phyloP scores from a whole-genome alignment of 495 filamentous ascomycete genomes.

The Annulohypoxylon bovei region DNA sequence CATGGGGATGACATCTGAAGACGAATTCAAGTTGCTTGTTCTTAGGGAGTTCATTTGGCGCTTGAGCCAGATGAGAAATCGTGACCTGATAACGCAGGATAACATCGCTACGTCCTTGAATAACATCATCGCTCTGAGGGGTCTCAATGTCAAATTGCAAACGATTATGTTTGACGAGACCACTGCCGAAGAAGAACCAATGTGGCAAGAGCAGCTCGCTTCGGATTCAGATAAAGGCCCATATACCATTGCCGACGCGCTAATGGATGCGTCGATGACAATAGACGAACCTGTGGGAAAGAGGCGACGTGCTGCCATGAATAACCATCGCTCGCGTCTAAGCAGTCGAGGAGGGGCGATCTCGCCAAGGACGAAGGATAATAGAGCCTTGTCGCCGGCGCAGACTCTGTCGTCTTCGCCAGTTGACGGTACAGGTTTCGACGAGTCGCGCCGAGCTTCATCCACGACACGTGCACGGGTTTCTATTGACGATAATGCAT shows the following conservation, averaged over 20 bases:
- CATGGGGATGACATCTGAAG: constrained; percentile 81
- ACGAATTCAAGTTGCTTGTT: constrained; percentile 89
- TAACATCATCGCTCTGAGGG: constrained; percentile 74
- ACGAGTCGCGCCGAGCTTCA: constrained; percentile 44
- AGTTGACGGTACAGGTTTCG: constrained; percentile 37
- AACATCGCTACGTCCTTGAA: constrained; percentile 64
- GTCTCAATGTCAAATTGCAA: constrained; percentile 78
- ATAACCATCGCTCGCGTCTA: constrained; percentile 60
- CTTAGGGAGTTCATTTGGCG: constrained; percentile 94
- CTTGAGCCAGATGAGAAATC: constrained; percentile 73
- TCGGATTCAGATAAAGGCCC: constrained; percentile 56
- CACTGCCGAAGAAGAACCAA: constrained; percentile 57
- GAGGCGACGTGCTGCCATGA: constrained; percentile 65
- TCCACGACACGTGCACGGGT: constrained; percentile 43
- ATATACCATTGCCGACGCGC: constrained; percentile 87
- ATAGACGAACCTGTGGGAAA: constrained; percentile 75
- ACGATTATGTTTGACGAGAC: constrained; percentile 91
- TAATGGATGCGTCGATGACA: constrained; percentile 91
- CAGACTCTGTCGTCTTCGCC: constrained; percentile 36
- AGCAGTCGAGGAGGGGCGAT: constrained; percentile 51
- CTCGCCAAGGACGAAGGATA: constrained; percentile 51
- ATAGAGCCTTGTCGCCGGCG: constrained; percentile 44
- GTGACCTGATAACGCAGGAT: constrained; percentile 56
- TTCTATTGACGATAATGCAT: constrained; percentile 46
- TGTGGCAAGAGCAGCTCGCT: constrained; percentile 37